Conservation (phyloP, 805 yeast genomes). For the Hanseniaspora meyeri region DNA sequence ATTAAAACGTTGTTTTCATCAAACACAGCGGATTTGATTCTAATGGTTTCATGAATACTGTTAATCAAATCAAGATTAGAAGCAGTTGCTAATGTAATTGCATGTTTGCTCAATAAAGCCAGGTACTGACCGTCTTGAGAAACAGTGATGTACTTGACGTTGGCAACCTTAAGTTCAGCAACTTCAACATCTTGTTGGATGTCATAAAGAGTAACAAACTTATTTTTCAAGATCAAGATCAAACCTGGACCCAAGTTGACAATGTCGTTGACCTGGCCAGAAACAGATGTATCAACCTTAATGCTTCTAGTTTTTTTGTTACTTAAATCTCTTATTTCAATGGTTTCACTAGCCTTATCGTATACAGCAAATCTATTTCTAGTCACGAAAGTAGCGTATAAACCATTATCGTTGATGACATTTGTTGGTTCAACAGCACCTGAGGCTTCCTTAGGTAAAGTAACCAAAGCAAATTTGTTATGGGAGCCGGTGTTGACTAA, state of each 20-base stretch:
- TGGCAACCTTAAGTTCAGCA: constrained; percentile 54
- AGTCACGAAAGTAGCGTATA: constrained; percentile 80
- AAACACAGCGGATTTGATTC: constrained; percentile 96
- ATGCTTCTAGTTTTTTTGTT: constrained; percentile 74
- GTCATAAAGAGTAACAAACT: constrained; percentile 70
- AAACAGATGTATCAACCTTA: constrained; percentile 38
- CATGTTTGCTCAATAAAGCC: constrained; percentile 84
- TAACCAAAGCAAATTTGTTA: constrained; percentile 58
- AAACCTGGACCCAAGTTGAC: constrained; percentile 73
- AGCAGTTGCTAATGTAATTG: constrained; percentile 67
- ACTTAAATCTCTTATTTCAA: constrained; percentile 72
- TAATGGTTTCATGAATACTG: constrained; percentile 87
- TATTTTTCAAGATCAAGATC: constrained; percentile 58
- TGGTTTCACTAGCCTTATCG: constrained; percentile 46
- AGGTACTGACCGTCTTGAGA: constrained; percentile 75
- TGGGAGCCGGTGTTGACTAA: constrained; percentile 67
- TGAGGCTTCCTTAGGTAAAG: constrained; percentile 72
- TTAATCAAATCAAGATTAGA: constrained; percentile 65
- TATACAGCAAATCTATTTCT: constrained; percentile 88
- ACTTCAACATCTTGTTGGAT: constrained; percentile 81
- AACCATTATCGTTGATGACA: constrained; percentile 66
- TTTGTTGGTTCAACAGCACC: constrained; percentile 93
- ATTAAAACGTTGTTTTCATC: constrained; percentile 85
- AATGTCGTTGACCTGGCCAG: constrained; percentile 52
- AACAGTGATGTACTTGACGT: constrained; percentile 83